Evolutionary conservation across 106 monocot species (phyloP), one percentile per base, ranked within the genome.

Genomic region (Dendrobium catenatum): DNA sequence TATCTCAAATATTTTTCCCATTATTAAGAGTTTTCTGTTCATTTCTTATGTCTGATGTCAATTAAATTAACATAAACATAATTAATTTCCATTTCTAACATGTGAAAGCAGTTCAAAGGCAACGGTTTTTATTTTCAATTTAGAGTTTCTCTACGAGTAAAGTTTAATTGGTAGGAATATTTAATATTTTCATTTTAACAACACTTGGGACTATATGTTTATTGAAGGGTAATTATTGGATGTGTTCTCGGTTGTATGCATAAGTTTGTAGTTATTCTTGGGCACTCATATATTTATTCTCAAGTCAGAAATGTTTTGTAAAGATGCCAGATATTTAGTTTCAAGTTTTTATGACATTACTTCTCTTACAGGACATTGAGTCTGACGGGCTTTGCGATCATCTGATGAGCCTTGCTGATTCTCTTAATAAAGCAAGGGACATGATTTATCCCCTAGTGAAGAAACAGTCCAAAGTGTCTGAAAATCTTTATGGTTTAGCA

Each of bases 301-400:
- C 46, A 46, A 46, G 6, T 7, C 8, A 37, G 37, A 37, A 37
- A 37, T 37, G 37, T 37, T 37, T 37, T 37, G 37, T 37, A 37
- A 37, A 2, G 37, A 9, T 46, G 46, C 46, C 46, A 0, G 9
- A 46, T 7, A 9, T 46, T 7, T 46, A 46, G 8, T 46, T 46
- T 46, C 46, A 46, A 46, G 46, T 46, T 37, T 37, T 37, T 37
- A 59, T 55, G 54, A 13, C 42, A 16, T 51, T 3, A 43, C 76
- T 80, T 85, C 55, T 41, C 22, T 20, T 81, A 0, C 85, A 99
- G 98, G 95, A 99, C 75, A 84, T 99, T 83, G 98, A 99, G 84
- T 95, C 98, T 64, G 89, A 91, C 37, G 42, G 61, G 15, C 81
- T 99, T 18, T 80, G 79, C 82, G 79, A 86, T 80, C 98, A 99